Evolutionary conservation across 163 green algal genomes (phyloP).

Genomic region (Chloromonas sp.): DNA sequence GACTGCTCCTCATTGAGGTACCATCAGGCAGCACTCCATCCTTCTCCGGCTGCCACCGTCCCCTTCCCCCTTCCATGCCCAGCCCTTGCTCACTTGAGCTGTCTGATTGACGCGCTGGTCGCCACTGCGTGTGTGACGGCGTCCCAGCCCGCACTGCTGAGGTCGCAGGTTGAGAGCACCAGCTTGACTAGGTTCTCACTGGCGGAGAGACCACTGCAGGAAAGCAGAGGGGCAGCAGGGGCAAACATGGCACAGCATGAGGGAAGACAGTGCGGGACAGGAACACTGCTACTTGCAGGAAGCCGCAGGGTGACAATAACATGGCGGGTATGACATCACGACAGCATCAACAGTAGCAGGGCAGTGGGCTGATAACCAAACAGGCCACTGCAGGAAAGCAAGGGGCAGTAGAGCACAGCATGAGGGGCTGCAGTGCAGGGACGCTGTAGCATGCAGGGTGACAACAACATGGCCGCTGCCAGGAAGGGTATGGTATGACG

Average conservation of each 20-base stretch:
- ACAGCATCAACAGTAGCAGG: not conserved
- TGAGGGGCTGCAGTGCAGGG: too few species aligned
- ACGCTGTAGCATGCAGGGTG: too few species aligned
- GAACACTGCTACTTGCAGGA: too few species aligned
- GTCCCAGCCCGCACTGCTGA: not conserved
- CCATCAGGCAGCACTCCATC: not conserved
- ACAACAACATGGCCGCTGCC: too few species aligned
- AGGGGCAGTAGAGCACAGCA: too few species aligned
- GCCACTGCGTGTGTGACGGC: not conserved
- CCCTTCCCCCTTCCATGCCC: not conserved
- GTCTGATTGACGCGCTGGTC: not conserved
- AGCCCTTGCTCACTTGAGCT: not conserved
- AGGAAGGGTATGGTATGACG: too few species aligned
- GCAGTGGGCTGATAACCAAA: not conserved
- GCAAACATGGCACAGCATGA: not conserved
- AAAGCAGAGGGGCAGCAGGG: not conserved
- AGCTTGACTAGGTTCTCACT: conserved; percentile 2
- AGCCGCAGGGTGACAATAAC: too few species aligned
- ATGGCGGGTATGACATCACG: too few species aligned
- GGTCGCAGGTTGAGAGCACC: not conserved
- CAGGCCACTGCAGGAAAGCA: not conserved
- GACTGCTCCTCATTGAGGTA: too few species aligned
- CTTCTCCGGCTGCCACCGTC: not conserved
- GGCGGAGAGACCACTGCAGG: not conserved
- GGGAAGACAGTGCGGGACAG: not conserved